Evolutionary conservation across 257 asterid genomes (phyloP), one percentile per base, ranked within the genome.

Genomic region (Solanum medicagineum): DNA sequence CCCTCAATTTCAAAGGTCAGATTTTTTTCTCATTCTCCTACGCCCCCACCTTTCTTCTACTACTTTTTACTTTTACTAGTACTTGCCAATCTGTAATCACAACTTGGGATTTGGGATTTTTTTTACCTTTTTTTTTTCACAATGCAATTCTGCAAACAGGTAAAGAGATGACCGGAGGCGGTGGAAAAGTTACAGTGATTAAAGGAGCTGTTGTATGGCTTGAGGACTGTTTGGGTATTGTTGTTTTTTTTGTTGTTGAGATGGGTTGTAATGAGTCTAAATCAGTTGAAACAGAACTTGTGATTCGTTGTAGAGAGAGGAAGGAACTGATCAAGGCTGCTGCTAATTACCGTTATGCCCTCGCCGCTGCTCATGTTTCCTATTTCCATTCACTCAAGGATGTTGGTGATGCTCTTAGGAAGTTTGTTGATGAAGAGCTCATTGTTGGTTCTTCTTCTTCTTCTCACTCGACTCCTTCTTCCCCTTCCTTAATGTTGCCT

Each of bases 201-300:
- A 54, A 42, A 54, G 81, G 14, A 49, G 65, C 65, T 79, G 24
- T 26, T 79, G 16, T 53, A 79, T 53, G 83, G 83, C 19, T 53
- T 19, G 85, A 87, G 73, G 26, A 40, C 42, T 75, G 40, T 69
- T n/a, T 84, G 42, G 14, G 45, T 16, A 9, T 47, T 56, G 5
- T 24, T 13, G 36, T 44, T 68, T 32, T 32, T 71, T 14, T 44
- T 73, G 20, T 49, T 53, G 83, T 14, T 10, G 65, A 26, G 20
- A 96, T 96, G 98, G 99, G 99, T 11, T 96, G 99, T 85, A 91
- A 90, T 59, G 97, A 85, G 85, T 97, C 99, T 26, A 95, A 95
- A 88, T 91, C 91, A 68, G 97, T 94, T 36, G 92, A 92, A 86
- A 86, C 93, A 86, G 97, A 94, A 68, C 80, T 95, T 85, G 98